These are phyloP conservation scores for Hanseniaspora pseudoguilliermondii DNA, from an alignment of 805 yeast species.

Conservation along the genomic window DNA sequence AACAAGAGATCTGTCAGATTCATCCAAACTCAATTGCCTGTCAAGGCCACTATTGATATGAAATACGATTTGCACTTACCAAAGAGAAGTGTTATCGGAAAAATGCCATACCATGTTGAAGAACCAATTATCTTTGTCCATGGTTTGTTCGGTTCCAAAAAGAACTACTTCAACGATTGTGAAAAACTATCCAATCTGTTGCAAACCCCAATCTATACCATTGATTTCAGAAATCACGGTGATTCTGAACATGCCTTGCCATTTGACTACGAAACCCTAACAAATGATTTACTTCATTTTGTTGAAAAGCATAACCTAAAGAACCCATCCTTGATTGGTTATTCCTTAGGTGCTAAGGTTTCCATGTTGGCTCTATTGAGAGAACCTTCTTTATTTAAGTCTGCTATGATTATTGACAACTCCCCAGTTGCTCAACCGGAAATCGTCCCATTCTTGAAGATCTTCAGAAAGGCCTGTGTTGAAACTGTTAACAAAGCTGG, in stretches of 20 bases:
- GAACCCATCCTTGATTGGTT: conserved; percentile 30
- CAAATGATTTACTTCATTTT: conserved; percentile 31
- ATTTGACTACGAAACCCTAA: conserved; percentile 30
- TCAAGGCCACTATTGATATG: conserved; percentile 19
- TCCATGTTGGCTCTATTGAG: conserved; percentile 33
- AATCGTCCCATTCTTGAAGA: conserved; percentile 28
- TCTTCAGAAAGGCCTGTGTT: conserved; percentile 31
- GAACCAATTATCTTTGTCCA: conserved; percentile 34
- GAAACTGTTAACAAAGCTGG: conserved; percentile 15
- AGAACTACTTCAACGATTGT: conserved; percentile 31
- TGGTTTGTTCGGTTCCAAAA: conserved; percentile 38
- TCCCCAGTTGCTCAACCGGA: conserved; percentile 31
- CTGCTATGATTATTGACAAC: conserved; percentile 36
- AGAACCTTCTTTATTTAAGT: conserved; percentile 29
- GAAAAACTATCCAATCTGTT: conserved; percentile 26
- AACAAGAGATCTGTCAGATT: conserved; percentile 9
- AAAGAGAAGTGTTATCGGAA: conserved; percentile 18
- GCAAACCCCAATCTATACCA: conserved; percentile 28
- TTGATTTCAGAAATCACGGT: conserved; percentile 43
- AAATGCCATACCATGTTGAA: conserved; percentile 18
- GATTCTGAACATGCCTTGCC: conserved; percentile 32
- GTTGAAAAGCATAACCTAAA: conserved; percentile 25
- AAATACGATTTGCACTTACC: conserved; percentile 25
- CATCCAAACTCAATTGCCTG: conserved; percentile 16
- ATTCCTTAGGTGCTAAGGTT: conserved; percentile 43